These are phyloP conservation scores for Solanum sitiens DNA, from an alignment of 257 asterid genomes.

Conservation along the genomic window DNA sequence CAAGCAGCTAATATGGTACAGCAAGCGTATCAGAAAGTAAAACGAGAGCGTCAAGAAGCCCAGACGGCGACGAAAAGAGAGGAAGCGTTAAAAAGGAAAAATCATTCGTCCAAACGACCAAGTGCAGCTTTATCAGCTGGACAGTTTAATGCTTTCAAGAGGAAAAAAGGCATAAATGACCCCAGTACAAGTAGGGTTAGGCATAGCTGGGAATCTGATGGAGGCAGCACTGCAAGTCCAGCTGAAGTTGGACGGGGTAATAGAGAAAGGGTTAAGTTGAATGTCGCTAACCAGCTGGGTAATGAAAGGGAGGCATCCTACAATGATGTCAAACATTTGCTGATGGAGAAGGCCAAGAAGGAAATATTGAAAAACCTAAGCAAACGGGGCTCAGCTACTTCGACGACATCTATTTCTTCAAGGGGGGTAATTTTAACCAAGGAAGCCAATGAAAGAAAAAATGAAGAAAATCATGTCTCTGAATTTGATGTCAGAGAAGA, in stretches of 20 bases:
- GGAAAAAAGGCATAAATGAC: slow-evolving; percentile 42
- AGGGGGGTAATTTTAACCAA: slow-evolving; percentile 3
- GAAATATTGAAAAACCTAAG: slow-evolving; percentile 28
- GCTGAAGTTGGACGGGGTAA: slow-evolving; percentile 9
- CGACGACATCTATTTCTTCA: slow-evolving; percentile 7
- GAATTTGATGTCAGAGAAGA: slow-evolving; percentile 3
- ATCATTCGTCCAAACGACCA: slow-evolving; percentile 33
- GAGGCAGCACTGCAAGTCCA: background rate
- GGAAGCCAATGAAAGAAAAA: slow-evolving; percentile 11
- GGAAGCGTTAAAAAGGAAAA: slow-evolving; percentile 35
- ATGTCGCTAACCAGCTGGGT: slow-evolving; percentile 10
- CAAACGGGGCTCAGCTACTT: slow-evolving; percentile 13
- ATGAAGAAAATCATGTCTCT: background rate
- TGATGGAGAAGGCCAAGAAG: slow-evolving; percentile 47
- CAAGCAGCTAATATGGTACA: slow-evolving; percentile 68
- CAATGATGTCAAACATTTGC: slow-evolving; percentile 25
- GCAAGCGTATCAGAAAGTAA: slow-evolving; percentile 72
- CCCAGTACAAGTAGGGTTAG: slow-evolving; percentile 15
- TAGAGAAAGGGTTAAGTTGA: background rate
- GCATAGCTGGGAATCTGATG: slow-evolving; percentile 13
- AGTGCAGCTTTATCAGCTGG: slow-evolving; percentile 17
- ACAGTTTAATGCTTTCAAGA: slow-evolving; percentile 34
- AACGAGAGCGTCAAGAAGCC: slow-evolving; percentile 55
- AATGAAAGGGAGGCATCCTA: background rate
- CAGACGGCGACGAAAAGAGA: slow-evolving; percentile 55